Evolutionary conservation across 352 stramenopile genomes (phyloP).

Genomic region (Thalassiosira livingstoniorum): DNA sequence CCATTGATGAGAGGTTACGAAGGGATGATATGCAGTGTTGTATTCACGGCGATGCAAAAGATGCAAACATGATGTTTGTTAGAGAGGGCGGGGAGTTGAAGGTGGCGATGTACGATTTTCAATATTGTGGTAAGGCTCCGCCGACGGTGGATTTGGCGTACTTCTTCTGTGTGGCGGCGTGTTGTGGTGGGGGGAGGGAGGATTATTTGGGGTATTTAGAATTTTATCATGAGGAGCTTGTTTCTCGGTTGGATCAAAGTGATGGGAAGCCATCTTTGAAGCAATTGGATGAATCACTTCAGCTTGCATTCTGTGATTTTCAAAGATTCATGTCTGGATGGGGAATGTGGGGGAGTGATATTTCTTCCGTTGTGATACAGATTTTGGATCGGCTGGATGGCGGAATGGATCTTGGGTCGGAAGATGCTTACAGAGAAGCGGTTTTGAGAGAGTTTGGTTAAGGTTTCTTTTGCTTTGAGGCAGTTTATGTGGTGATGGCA

Average conservation of each 20-base stretch:
- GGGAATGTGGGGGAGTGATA: constrained; percentile 75
- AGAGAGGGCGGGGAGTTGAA: too few species aligned
- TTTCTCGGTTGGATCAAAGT: constrained; percentile 16
- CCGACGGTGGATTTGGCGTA: constrained; percentile 77
- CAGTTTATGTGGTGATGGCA: too few species aligned
- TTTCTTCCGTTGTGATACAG: constrained; percentile 43
- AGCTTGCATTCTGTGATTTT: constrained; percentile 79
- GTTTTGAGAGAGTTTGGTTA: constrained; percentile 66
- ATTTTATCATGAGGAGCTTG: constrained; percentile 67
- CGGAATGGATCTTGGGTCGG: constrained; percentile 62
- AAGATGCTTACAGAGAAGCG: constrained; percentile 70
- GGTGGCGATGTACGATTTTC: constrained; percentile 86
- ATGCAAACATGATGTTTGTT: constrained; percentile 75
- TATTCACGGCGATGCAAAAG: constrained; percentile 81
- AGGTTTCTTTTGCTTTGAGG: constrained; percentile 1
- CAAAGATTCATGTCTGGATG: constrained; percentile 78
- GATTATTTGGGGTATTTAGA: constrained; percentile 48
- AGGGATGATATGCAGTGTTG: constrained; percentile 72
- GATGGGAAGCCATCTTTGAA: constrained; percentile 46
- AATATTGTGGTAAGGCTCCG: constrained; percentile 77
- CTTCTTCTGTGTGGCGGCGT: constrained; percentile 66
- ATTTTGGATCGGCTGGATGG: constrained; percentile 68
- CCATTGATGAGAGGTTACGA: constrained; percentile 76
- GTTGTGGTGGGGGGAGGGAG: constrained; percentile 36
- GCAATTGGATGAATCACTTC: constrained; percentile 69